Base-by-base conservation (phyloP, 192 early-diverging fungal genomes). In the Podochytrium sp. region DNA sequence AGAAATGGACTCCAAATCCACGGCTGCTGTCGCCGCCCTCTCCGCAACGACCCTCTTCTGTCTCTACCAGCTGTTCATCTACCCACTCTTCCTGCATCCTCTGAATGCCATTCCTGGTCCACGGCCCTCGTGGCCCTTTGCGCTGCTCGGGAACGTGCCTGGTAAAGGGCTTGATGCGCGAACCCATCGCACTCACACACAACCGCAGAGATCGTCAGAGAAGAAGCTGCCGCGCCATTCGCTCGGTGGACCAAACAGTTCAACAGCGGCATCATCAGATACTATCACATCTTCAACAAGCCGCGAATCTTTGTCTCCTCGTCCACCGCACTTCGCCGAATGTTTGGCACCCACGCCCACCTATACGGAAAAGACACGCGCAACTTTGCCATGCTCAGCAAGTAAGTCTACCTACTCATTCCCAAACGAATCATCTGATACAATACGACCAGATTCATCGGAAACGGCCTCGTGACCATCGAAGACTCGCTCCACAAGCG, bases 301-400 rank as follows among this genome's bases (percentile, higher is more conserved):
- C 50, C 51, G 5, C 50, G 47, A 27, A 34, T 69, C n/a, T 37
- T 69, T 55, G 66, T 69, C 35, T 7, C 49, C 12, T 69, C 66
- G n/a, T 35, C 66, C 3, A 16, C 66, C 5, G 66, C 33, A 34
- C 7, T 69, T 12, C 47, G 50, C 32, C 25, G 40, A 7, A 30
- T 69, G 33, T 41, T 69, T 30, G 66, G 66, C 6, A 69, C 66
- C 1, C 66, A 69, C 38, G 20, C 66, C 25, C 66, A 69, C 3
- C 0, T 53, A 3, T 69, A 55, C 33, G 30, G 18, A 35, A 51
- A 53, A 43, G 49, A 51, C 64, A 20, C 41, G 23, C 41, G 47
- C 25, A 47, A 23, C n/a, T 25, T 47, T 5, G 27, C n/a, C 23
- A 29, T 23, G 33, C 18, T 65, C 63, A 43, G 41, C 63, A 27